phyloP scores from a whole-genome alignment of 176 grass and related monocot genomes.

The Raddia distichophylla region DNA sequence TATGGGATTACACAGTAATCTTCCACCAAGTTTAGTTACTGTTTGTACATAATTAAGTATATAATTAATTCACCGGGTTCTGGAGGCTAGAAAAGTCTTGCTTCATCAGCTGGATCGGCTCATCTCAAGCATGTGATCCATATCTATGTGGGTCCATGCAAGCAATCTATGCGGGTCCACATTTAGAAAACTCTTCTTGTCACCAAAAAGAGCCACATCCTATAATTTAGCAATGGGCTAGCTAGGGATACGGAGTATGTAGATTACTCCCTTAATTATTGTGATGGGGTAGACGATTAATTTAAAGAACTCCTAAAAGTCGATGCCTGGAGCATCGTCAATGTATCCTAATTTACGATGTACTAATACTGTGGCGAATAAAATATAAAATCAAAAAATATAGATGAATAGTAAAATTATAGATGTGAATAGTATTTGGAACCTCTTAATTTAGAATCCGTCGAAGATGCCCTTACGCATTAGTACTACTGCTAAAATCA shows the following conservation, averaged over 20 bases:
- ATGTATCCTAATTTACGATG: too few species aligned
- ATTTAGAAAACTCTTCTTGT: neutral
- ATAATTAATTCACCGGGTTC: neutral
- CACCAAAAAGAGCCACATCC: constrained; percentile 8
- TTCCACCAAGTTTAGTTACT: neutral
- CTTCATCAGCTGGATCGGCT: too few species aligned
- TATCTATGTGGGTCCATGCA: constrained; percentile 34
- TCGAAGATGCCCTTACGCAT: too few species aligned
- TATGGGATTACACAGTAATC: neutral
- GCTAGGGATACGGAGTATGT: neutral
- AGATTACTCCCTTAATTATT: neutral
- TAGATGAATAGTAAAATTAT: too few species aligned
- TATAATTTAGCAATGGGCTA: constrained; percentile 8
- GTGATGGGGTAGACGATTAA: neutral
- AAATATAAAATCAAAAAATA: too few species aligned
- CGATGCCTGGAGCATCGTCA: too few species aligned
- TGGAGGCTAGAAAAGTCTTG: constrained; percentile 8
- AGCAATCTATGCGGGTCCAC: constrained; percentile 23
- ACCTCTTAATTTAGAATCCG: too few species aligned
- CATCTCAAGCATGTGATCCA: too few species aligned
- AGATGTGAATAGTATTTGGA: too few species aligned
- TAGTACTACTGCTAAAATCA: constrained; percentile 18
- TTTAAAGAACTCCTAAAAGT: too few species aligned
- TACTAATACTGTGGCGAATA: too few species aligned
- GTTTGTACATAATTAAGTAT: neutral